Conservation (phyloP, 805 yeast genomes). For the Yamadazyma laniorum region DNA sequence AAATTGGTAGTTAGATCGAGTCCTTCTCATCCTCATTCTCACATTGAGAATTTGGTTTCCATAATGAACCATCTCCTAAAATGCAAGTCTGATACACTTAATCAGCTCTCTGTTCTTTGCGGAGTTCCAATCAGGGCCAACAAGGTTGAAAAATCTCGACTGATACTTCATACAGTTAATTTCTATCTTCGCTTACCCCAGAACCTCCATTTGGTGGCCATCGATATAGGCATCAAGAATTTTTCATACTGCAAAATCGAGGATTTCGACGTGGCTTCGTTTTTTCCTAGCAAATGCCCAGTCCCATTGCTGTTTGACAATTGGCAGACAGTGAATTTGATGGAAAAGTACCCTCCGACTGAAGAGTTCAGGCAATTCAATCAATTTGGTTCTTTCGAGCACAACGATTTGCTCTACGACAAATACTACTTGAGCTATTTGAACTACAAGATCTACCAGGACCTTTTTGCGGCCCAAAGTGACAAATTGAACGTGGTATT, state of each 20-base stretch:
- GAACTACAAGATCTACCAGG: constrained; percentile 18
- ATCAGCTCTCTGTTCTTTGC: constrained; percentile 17
- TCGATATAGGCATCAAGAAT: constrained; percentile 44
- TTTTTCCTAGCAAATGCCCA: neutral
- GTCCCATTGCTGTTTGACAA: constrained; percentile 2
- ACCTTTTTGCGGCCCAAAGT: constrained; percentile 17
- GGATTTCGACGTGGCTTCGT: constrained; percentile 1
- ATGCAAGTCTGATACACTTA: constrained; percentile 6
- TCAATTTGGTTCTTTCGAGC: constrained; percentile 4
- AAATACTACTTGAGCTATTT: constrained; percentile 14
- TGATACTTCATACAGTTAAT: constrained; percentile 6
- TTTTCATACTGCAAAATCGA: constrained; percentile 34
- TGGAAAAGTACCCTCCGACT: constrained; percentile 7
- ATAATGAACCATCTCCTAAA: constrained; percentile 6
- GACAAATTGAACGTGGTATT: constrained; percentile 21
- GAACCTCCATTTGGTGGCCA: constrained; percentile 22
- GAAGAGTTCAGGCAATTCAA: constrained; percentile 7
- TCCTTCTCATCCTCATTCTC: no score
- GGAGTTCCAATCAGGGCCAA: constrained; percentile 20
- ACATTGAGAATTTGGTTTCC: no score
- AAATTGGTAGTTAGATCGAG: no score
- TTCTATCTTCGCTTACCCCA: constrained; percentile 9
- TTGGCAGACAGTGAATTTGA: constrained; percentile 19
- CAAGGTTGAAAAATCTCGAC: constrained; percentile 13
- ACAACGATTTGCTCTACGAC: constrained; percentile 4